phyloP scores from a whole-genome alignment of 2,329 filamentous ascomycete species.

The Xylaria sp. region DNA sequence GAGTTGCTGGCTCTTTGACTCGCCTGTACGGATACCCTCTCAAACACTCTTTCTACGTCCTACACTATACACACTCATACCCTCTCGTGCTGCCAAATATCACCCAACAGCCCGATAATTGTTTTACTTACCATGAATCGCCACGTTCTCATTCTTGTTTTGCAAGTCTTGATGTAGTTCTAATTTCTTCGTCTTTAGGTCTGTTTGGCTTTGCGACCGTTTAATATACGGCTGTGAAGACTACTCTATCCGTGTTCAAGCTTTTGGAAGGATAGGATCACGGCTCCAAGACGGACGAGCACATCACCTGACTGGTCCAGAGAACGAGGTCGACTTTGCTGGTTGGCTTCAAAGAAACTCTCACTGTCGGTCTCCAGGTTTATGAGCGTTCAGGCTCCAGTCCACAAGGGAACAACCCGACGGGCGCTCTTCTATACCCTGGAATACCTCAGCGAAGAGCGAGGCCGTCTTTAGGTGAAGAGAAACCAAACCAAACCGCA shows the following conservation, averaged over 20 bases:
- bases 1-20: slow-evolving; percentile 29
- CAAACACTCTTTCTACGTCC: not conserved
- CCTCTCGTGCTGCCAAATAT: not conserved
- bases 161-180: not conserved
- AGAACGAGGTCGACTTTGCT: not conserved
- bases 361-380: not conserved
- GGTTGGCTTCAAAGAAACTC: not conserved
- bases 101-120: not conserved
- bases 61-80: not conserved
- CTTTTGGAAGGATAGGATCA: not conserved
- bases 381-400: not conserved
- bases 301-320: not conserved
- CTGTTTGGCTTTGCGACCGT: not conserved
- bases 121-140: not conserved
- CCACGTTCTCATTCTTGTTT: not conserved
- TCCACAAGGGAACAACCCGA: not conserved
- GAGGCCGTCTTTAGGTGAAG: not conserved
- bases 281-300: not conserved
- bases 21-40: not conserved
- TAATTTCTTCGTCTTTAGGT: not conserved
- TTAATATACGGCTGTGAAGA: not conserved
- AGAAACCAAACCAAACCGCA: not conserved
- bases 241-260: not conserved
- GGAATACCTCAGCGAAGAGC: not conserved
- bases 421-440: not conserved